Base-by-base conservation (phyloP, 176 grass and related monocot genomes). In the Zea mays region DNA sequence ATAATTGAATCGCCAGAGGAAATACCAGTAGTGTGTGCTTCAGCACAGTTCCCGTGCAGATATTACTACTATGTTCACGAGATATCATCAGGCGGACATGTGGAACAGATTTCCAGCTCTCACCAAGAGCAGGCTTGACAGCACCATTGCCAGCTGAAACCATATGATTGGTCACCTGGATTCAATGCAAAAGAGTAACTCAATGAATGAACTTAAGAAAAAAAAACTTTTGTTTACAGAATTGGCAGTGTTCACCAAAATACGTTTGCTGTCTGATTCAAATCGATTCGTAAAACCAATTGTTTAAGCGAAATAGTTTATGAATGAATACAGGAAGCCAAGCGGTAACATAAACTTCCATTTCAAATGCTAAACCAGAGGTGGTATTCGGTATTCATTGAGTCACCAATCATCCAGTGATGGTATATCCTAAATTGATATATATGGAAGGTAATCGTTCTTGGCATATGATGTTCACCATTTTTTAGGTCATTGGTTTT, bases 21-120 rank as follows among this genome's bases (percentile, higher is more conserved):
- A 69, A 81, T 90, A 93, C 88, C 86, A 78, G 65, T 79, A 86
- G 45, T 10, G 88, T 93, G 83, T 93, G 91, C 62, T 93, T 93
- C 75, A 88, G 57, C 42, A 86, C 66, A 33, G 85, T 81, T 45
- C 83, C 75, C 59, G 57, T 77, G 59, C 51, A 90, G 13, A 86
- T 67, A 71, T 81, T 90, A 69, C 63, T 88, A 39, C 68, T 72
- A 47, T 62, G 61, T 11, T 84, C 83, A 75, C 58, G 72, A 67
- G 85, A 84, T 64, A 88, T 46, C 72, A 86, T 17, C 70, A 93
- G 20, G 16, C 85, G 88, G 40, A 86, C 80, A 86, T 93, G 91
- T 81, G 91, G 83, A 86, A 81, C 86, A 45, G 60, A 67, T 85
- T 78, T 90, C 91, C 83, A 93, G 78, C 80, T 88, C 83, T 86